Evolutionary conservation across 768 basidiomycete species (phyloP), one percentile per base, ranked within the genome.

Genomic region (Gautieria morchelliformis): DNA sequence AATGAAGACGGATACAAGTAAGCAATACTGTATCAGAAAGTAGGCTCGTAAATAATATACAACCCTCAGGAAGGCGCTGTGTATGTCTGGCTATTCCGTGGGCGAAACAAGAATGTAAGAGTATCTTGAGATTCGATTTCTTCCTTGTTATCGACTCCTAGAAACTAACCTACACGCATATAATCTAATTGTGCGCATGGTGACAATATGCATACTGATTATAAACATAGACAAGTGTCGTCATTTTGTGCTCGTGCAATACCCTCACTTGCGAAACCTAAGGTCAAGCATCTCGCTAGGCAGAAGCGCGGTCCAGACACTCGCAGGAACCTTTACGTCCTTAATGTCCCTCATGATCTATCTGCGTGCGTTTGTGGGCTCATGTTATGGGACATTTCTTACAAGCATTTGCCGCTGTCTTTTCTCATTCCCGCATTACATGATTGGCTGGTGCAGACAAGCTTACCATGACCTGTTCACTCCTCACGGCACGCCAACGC

Each of bases 251-350:
- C 22, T 6, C 37, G 33, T 27, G 3, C 45, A 11, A 19, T 27
- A 15, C 22, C 4, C 35, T 20, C 46, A 17, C 33, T 48, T 40
- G 46, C 35, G 19, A 57, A 57, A 20, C 56, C 47, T 39, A 57
- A 20, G 37, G 10, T 24, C 35, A 57, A 57, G 46, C n/a, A 39
- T 53, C 55, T 52, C 22, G 41, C 48, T 61, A 66, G 59, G 62
- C 62, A 53, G 60, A 63, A 66, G 32, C 61, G 70, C 27, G 61
- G 71, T 53, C 76, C 75, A 63, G 78, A 83, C 63, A 17, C 39
- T 42, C 85, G 89, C 52, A 79, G 89, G 58, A 92, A 92, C 65
- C 79, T 92, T 42, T 92, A 92, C 62, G 88, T 90, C 41, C 81
- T 92, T 27, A 89, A 89, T 14, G 69, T 92, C 53, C 89, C 89